phyloP scores from a whole-genome alignment of 345 rosid genomes.

The Salix exigua region DNA sequence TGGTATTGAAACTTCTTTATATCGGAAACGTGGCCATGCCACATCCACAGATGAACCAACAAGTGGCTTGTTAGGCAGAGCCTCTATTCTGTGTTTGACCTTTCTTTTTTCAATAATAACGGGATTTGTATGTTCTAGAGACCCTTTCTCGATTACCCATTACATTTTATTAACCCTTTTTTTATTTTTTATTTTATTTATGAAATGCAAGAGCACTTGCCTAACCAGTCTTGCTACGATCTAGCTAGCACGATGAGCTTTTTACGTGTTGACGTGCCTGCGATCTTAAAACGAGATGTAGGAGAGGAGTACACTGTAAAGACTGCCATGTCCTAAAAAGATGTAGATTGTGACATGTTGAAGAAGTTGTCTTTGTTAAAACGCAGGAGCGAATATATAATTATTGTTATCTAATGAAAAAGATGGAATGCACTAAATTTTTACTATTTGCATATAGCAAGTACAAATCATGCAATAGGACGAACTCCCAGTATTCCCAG shows the following conservation, averaged over 20 bases:
- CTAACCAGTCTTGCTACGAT: slow-evolving; percentile 7
- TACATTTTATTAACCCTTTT: background rate
- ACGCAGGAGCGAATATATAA: background rate
- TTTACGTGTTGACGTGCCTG: background rate
- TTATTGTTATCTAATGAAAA: slow-evolving; percentile 5
- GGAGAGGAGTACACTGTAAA: background rate
- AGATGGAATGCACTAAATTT: slow-evolving; percentile 2
- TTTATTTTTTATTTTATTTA: too few species aligned
- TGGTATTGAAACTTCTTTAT: background rate
- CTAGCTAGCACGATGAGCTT: background rate
- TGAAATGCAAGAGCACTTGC: background rate
- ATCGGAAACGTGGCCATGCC: slow-evolving; percentile 23
- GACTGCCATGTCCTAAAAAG: slow-evolving; percentile 1
- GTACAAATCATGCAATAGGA: background rate
- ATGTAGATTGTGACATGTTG: slow-evolving; percentile 13
- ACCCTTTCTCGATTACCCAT: slow-evolving; percentile 1
- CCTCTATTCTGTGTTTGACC: slow-evolving; percentile 9
- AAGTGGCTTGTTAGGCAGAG: slow-evolving; percentile 16
- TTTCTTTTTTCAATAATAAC: background rate
- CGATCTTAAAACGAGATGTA: background rate
- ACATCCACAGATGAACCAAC: slow-evolving; percentile 19
- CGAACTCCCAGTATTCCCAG: background rate
- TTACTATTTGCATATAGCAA: background rate
- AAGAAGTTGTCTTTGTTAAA: background rate
- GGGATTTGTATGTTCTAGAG: slow-evolving; percentile 1